phyloP scores from a whole-genome alignment of 1,139 yeast species.

The Yamadazyma atmosphaerica region DNA sequence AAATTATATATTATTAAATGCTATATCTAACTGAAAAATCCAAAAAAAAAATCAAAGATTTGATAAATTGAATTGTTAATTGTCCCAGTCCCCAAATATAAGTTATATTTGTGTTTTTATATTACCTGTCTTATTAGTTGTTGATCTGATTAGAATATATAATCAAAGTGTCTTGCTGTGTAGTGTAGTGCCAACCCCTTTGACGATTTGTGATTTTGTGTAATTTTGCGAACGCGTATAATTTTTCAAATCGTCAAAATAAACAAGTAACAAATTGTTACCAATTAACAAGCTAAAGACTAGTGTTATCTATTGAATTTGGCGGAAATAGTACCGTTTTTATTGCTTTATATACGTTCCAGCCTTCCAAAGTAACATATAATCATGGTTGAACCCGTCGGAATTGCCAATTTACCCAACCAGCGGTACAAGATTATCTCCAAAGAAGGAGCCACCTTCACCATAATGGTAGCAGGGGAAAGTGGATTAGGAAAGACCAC shows the following conservation, averaged over 20 bases:
- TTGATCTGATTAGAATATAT: slow-evolving; percentile 13
- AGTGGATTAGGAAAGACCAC: slow-evolving; percentile 95
- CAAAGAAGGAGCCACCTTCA: slow-evolving; percentile 85
- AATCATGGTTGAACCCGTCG: slow-evolving; percentile 58
- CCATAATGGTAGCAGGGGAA: slow-evolving; percentile 95
- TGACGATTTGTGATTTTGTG: neutral
- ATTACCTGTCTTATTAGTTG: slow-evolving; percentile 14
- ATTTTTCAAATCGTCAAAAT: slow-evolving; percentile 1
- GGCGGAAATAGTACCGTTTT: too few species aligned
- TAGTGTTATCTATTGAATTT: too few species aligned
- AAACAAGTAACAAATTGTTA: slow-evolving; percentile 1
- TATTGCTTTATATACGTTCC: too few species aligned
- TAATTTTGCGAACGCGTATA: slow-evolving; percentile 1
- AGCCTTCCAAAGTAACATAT: neutral
- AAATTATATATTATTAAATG: neutral
- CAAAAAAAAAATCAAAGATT: neutral
- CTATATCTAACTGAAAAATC: neutral
- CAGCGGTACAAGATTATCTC: slow-evolving; percentile 93
- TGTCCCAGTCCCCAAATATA: neutral
- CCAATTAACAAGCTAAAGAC: too few species aligned
- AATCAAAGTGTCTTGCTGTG: slow-evolving; percentile 7
- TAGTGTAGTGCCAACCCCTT: neutral
- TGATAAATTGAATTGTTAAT: slow-evolving; percentile 1
- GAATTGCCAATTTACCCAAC: slow-evolving; percentile 88
- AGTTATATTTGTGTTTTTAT: slow-evolving; percentile 8